Evolutionary conservation across 352 stramenopile genomes (phyloP), one percentile per base, ranked within the genome.

Genomic region (Phytophthora lateralis): DNA sequence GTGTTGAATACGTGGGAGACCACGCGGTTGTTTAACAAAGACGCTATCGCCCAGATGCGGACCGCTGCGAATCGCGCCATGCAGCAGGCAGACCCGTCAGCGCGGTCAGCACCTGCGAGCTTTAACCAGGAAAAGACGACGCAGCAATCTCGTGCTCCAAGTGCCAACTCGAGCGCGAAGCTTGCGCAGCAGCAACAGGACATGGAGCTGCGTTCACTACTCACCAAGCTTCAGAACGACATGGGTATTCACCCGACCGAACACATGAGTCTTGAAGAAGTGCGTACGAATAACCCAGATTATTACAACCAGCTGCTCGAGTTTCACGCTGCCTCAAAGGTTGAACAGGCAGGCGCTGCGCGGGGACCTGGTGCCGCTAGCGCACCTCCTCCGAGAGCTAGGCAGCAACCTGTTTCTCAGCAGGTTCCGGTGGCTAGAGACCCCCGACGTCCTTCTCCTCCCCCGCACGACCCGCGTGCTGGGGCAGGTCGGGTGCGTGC

Each of bases 161-260:
- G 26, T 24, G 51, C 42, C 14, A 55, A 4, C 32, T 62, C 58
- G 21, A 60, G 61, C 47, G 47, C 37, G 6, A 76, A 67, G 38
- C 46, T 63, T 21, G 34, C 44, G 3, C 56, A 77, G 26, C 71
- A 81, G 46, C 70, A 87, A 38, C 69, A 90, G 37, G 86, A 95
- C 51, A 83, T 93, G 80, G 85, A 91, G 62, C 69, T 95, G 27
- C 82, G 87, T 3, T 82, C 77, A 9, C 73, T 95, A 39, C 71
- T 95, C 18, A 93, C 84, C n/a, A 80, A 87, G 63, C 68, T 95
- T 24, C 87, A 95, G 66, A 95, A 93, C 43, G 87, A 95, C 39
- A 93, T 94, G 82, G 81, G 76, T 2, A 93, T 95, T 52, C 87
- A 95, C 57, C 87, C 87, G 42, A 92, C 85, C 1, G 77, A 93